phyloP scores from a whole-genome alignment of 2,329 filamentous ascomycete genomes.

The Exophiala sideris region DNA sequence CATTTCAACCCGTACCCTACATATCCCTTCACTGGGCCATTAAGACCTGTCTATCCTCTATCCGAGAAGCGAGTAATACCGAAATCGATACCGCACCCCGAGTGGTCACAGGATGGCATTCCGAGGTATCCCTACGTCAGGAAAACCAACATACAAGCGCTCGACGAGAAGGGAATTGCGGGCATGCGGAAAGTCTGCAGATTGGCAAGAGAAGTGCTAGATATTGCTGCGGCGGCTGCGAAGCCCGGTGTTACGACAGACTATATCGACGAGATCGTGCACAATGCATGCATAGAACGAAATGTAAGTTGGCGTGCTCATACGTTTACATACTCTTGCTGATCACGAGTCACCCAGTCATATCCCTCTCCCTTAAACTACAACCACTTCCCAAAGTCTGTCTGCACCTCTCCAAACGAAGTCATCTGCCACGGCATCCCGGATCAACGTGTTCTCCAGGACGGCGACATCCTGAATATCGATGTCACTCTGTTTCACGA shows the following conservation, averaged over 20 bases:
- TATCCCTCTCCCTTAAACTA: conserved; percentile 96
- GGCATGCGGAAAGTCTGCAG: conserved; percentile 91
- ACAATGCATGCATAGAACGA: conserved; percentile 90
- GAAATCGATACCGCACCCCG: conserved; percentile 75
- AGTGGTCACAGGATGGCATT: conserved; percentile 84
- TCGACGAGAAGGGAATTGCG: conserved; percentile 76
- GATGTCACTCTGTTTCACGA: conserved; percentile 92
- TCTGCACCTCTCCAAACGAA: conserved; percentile 94
- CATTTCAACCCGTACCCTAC: conserved; percentile 89
- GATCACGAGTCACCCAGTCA: conserved; percentile 55
- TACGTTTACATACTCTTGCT: not conserved
- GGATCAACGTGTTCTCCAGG: conserved; percentile 78
- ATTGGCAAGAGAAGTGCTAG: conserved; percentile 83
- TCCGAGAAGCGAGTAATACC: conserved; percentile 71
- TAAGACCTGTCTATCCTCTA: conserved; percentile 85
- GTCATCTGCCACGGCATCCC: conserved; percentile 99
- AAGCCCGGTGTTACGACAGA: conserved; percentile 95
- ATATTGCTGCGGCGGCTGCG: conserved; percentile 78
- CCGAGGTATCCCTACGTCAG: conserved; percentile 64
- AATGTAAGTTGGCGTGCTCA: conserved; percentile 59
- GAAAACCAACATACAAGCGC: conserved; percentile 76
- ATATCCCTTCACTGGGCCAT: conserved; percentile 73
- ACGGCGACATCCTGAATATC: conserved; percentile 96
- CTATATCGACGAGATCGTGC: conserved; percentile 88
- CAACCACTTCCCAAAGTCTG: conserved; percentile 93